These are phyloP conservation scores for Rhodotorula babjevae DNA, from an alignment of 768 basidiomycete genomes.

Conservation along the genomic window DNA sequence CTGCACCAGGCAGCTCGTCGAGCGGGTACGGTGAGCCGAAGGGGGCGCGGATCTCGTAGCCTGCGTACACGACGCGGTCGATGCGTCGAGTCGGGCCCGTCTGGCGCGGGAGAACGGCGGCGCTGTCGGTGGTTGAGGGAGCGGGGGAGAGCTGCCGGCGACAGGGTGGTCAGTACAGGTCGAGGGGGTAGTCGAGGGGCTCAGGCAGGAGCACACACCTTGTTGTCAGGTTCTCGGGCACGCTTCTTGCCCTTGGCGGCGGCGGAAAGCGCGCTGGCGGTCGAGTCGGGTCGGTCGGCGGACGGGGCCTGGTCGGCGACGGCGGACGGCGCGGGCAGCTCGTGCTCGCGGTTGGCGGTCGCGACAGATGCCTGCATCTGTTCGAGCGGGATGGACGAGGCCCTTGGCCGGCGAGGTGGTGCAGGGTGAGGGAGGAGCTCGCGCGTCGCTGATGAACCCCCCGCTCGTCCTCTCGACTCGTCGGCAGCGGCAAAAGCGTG, in stretches of 20 bases:
- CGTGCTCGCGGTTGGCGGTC: no score
- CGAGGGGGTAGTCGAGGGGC: not conserved
- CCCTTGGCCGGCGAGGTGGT: no score
- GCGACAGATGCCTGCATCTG: no score
- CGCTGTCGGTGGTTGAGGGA: not conserved
- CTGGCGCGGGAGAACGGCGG: not conserved
- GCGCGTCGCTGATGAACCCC: no score
- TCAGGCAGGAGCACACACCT: not conserved
- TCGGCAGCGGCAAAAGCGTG: no score
- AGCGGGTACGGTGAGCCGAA: slow-evolving; percentile 32
- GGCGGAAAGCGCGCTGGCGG: not conserved
- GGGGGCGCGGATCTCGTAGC: slow-evolving; percentile 31
- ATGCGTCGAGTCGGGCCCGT: not conserved
- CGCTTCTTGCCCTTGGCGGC: slow-evolving; percentile 2
- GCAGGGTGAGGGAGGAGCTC: no score
- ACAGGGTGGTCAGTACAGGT: no score
- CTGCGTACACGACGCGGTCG: slow-evolving; percentile 29
- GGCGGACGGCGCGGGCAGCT: no score
- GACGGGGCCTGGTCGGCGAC: no score
- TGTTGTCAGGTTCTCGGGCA: not conserved
- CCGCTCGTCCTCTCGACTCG: no score
- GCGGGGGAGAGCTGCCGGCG: not conserved
- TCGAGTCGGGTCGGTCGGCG: not conserved
- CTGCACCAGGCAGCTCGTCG: slow-evolving; percentile 14
- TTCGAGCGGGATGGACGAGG: no score